These are phyloP conservation scores for Teratosphaeria destructans DNA, from an alignment of 2,329 filamentous ascomycete species.

Conservation along the genomic window DNA sequence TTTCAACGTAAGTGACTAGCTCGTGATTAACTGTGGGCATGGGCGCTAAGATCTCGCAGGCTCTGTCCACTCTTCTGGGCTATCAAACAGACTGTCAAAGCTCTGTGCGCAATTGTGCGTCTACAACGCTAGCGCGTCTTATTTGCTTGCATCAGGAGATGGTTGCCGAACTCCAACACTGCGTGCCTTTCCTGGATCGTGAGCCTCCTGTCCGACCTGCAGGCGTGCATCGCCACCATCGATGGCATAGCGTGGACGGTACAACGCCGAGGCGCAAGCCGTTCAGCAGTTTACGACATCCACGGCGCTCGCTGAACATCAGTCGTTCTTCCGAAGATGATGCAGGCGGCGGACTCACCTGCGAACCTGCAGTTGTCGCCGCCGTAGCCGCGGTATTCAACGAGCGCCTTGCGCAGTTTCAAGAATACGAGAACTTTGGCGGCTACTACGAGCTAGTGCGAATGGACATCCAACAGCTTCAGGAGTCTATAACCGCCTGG, in stretches of 20 bases:
- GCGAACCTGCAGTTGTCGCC: conserved; percentile 44
- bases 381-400: conserved; percentile 46
- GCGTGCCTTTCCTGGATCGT: conserved; percentile 54
- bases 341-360: conserved; percentile 27
- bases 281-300: conserved; percentile 20
- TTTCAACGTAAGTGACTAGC: conserved; percentile 52
- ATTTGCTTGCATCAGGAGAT: conserved; percentile 75
- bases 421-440: conserved; percentile 83
- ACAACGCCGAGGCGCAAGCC: conserved; percentile 11
- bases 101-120: conserved; percentile 19
- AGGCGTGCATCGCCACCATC: conserved; percentile 27
- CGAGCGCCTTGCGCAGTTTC: conserved; percentile 61
- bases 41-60: conserved; percentile 15
- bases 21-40: background rate
- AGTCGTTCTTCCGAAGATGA: conserved; percentile 30
- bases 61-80: conserved; percentile 33
- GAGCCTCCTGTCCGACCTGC: conserved; percentile 21
- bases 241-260: conserved; percentile 39
- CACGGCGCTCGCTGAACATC: conserved; percentile 38
- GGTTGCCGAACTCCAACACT: conserved; percentile 60
- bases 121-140: conserved; percentile 50
- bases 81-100: conserved; percentile 16
- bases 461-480: conserved; percentile 60
- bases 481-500: conserved; percentile 63
- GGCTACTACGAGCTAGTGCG: conserved; percentile 81